Conservation (phyloP, 345 rosid species). For the Citrus sp. region DNA sequence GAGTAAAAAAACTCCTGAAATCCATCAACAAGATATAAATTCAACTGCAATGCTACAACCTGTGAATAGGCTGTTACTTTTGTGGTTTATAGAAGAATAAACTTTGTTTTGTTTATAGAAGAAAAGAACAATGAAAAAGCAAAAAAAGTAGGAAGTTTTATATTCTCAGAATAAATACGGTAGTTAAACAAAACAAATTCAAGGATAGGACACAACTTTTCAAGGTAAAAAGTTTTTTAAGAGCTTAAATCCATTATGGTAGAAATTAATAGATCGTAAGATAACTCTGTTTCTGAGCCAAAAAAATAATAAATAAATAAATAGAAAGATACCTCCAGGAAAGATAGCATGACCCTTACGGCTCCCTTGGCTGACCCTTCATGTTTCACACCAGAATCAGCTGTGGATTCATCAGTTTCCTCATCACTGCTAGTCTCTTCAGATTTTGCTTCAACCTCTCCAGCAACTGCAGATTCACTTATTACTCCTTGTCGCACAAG, state of each 20-base stretch:
- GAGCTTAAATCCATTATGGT: not conserved
- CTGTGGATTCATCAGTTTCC: conserved; percentile 10
- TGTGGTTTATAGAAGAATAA: not conserved
- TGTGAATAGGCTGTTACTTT: not conserved
- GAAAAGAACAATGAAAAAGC: not conserved
- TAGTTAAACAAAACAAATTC: not conserved
- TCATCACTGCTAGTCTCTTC: not conserved
- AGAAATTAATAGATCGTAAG: not conserved
- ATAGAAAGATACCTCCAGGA: conserved; percentile 34
- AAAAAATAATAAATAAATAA: no score
- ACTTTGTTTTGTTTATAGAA: not conserved
- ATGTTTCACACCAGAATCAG: conserved; percentile 17
- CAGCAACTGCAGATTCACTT: conserved; percentile 41
- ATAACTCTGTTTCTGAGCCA: no score
- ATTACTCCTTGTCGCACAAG: conserved; percentile 71
- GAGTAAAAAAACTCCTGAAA: not conserved
- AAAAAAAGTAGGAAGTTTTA: not conserved
- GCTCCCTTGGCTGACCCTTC: conserved; percentile 21
- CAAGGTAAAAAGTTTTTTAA: not conserved
- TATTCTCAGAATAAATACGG: not conserved
- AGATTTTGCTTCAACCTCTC: conserved; percentile 19
- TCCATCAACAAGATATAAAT: not conserved
- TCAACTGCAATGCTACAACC: not conserved
- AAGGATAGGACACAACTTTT: not conserved
- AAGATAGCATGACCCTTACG: conserved; percentile 7